Conservation (phyloP, 306 rosid genomes). For the Luffa aegyptiaca region DNA sequence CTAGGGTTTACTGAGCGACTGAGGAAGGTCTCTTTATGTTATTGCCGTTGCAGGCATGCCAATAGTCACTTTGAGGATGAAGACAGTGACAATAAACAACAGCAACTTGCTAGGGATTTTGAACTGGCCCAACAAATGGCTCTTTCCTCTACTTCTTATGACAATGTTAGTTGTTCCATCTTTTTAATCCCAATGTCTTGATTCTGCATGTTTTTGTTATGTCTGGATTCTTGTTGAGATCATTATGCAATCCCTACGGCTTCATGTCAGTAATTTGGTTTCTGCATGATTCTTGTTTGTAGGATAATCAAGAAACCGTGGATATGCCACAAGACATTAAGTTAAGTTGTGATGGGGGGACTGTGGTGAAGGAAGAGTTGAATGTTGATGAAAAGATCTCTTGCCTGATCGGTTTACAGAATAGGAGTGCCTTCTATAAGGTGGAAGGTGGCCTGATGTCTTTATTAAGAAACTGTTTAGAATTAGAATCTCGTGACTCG, state of each 20-base stretch:
- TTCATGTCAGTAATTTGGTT: not conserved
- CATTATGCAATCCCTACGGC: not conserved
- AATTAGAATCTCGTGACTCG: slow-evolving; percentile 43
- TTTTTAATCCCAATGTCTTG: not conserved
- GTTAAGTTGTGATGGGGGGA: slow-evolving; percentile 11
- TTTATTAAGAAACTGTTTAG: slow-evolving; percentile 56
- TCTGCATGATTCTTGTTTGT: slow-evolving; percentile 11
- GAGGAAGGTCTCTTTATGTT: not conserved
- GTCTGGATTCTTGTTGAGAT: not conserved
- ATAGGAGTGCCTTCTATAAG: slow-evolving; percentile 27
- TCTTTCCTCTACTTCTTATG: slow-evolving; percentile 17
- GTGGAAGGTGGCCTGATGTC: slow-evolving; percentile 60
- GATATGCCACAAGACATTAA: slow-evolving; percentile 11
- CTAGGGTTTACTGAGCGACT: not conserved
- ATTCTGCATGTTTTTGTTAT: not conserved
- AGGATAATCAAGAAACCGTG: slow-evolving; percentile 21
- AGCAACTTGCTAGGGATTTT: slow-evolving; percentile 22
- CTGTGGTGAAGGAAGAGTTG: slow-evolving; percentile 17
- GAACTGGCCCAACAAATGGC: slow-evolving; percentile 33
- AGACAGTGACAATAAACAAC: slow-evolving; percentile 9
- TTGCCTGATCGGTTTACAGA: slow-evolving; percentile 49
- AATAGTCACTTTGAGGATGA: slow-evolving; percentile 45
- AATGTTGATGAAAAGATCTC: slow-evolving; percentile 30
- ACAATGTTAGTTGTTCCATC: slow-evolving; percentile 5
- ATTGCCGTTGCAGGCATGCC: slow-evolving; percentile 41